Evolutionary conservation across 2,329 filamentous ascomycete species (phyloP).

Genomic region (Neonectria faginata): DNA sequence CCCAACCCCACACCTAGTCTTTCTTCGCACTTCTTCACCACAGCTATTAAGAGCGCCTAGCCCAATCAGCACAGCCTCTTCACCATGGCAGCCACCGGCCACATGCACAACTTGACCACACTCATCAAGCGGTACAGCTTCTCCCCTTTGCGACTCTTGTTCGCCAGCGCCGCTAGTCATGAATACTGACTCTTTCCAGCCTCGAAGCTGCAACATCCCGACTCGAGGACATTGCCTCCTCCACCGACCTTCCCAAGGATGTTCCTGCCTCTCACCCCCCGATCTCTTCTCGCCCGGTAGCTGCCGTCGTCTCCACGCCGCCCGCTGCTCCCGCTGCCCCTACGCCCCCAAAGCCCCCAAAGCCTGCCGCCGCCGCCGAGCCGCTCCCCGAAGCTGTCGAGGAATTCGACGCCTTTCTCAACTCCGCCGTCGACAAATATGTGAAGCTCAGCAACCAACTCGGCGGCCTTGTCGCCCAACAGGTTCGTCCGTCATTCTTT

Average conservation of each 20-base stretch:
- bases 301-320: slow-evolving; percentile 50
- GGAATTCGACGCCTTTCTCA: slow-evolving; percentile 86
- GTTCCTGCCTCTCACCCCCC: slow-evolving; percentile 59
- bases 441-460: slow-evolving; percentile 81
- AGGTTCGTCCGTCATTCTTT: slow-evolving; percentile 65
- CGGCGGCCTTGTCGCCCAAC: slow-evolving; percentile 81
- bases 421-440: slow-evolving; percentile 80
- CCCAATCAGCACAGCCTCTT: slow-evolving; percentile 1
- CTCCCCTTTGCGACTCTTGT: neutral
- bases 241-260: slow-evolving; percentile 70
- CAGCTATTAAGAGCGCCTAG: neutral
- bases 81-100: slow-evolving; percentile 78
- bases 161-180: neutral
- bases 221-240: slow-evolving; percentile 93
- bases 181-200: slow-evolving; percentile 69
- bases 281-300: slow-evolving; percentile 48
- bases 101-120: slow-evolving; percentile 97
- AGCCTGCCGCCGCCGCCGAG: slow-evolving; percentile 59
- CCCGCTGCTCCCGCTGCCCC: slow-evolving; percentile 46
- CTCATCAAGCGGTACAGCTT: slow-evolving; percentile 90
- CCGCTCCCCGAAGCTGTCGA: slow-evolving; percentile 81
- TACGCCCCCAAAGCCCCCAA: slow-evolving; percentile 55
- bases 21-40: slow-evolving; percentile 2
- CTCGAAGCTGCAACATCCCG: slow-evolving; percentile 97
- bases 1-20: neutral